Base-by-base conservation (phyloP, 2,329 filamentous ascomycete species). In the Stachybotrys chartarum region DNA sequence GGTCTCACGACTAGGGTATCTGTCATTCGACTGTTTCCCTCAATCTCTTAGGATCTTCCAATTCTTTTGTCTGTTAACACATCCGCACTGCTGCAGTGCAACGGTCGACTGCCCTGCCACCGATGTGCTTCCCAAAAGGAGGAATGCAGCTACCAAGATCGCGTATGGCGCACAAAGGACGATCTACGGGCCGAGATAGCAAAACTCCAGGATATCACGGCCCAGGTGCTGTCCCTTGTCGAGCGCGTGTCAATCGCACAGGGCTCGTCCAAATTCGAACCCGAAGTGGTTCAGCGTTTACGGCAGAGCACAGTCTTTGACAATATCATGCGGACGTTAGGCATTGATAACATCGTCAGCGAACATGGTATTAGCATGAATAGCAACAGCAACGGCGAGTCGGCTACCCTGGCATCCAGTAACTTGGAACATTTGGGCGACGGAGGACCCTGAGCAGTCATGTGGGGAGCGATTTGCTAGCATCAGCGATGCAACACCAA, bases 121-220 rank as follows among this genome's bases (percentile, higher is more conserved):
- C 39, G 51, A 30, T 53, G 51, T 42, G 30, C 18, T 18, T n/a
- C 51, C 7, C 51, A 42, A 17, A 42, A 42, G 7, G 35, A 39
- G 18, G 24, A 18, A 18, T 53, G 51, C 42, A 53, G 24, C 35
- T 53, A 53, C 39, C 51, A 53, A 18, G 51, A 53, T 53, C 51
- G 51, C 18, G 42, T 53, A 7, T 53, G 51, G 51, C 35, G 51
- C n/a, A 53, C 51, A 18, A 53, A 53, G 39, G 51, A 53, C 45
- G 51, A 53, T 17, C n/a, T 53, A 18, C 35, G 51, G 12, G 46
- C 51, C 39, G 51, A 53, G 30, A 53, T 53, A 3, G 24, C 35
- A 14, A 53, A 46, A 17, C 51, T 53, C 7, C 51, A 53, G 39
- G 51, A 53, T 31, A 42, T 35, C 24, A 42, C 47, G 11, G 16